Percentiles rank a stretch among this genome's conserved stretches.
Evolutionary conservation across 2,329 filamentous ascomycete genomes (phyloP).

Genomic region (Sporothrix euskadiensis): DNA sequence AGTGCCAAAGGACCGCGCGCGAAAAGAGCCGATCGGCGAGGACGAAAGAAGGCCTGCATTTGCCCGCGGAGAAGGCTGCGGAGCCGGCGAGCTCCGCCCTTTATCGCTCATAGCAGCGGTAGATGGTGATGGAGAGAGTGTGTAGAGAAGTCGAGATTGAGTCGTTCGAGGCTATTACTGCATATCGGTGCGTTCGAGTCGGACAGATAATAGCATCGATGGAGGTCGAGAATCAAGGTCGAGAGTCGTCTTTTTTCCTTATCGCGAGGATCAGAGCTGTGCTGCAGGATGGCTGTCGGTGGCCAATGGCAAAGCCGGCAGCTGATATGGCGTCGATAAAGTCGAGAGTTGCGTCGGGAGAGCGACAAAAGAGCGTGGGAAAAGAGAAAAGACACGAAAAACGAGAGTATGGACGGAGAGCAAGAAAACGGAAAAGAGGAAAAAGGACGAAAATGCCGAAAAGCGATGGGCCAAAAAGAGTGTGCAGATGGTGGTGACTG

Average conservation of each 20-base stretch:
- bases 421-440: neutral
- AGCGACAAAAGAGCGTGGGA: neutral
- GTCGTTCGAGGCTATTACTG: slow-evolving; percentile 5
- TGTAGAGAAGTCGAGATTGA: neutral
- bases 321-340: slow-evolving; percentile 15
- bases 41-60: slow-evolving; percentile 47
- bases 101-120: slow-evolving; percentile 28
- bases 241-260: neutral
- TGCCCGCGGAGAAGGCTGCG: slow-evolving; percentile 35
- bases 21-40: slow-evolving; percentile 50
- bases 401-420: neutral
- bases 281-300: neutral
- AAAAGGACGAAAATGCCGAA: neutral
- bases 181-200: slow-evolving; percentile 16
- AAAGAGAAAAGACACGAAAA: neutral
- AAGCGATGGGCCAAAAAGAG: neutral
- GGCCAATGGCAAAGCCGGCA: slow-evolving; percentile 26
- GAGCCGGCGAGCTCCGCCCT: slow-evolving; percentile 32
- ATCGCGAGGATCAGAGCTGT: slow-evolving; percentile 14
- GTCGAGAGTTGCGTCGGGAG: slow-evolving; percentile 8
- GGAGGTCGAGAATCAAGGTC: neutral
- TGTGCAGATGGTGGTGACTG: neutral
- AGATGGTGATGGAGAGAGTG: neutral
- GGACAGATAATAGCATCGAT: neutral
- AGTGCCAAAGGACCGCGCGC: slow-evolving; percentile 50